Evolutionary conservation across 768 basidiomycete species (phyloP), one percentile per base, ranked within the genome.

Genomic region (Amanita jacksonii): DNA sequence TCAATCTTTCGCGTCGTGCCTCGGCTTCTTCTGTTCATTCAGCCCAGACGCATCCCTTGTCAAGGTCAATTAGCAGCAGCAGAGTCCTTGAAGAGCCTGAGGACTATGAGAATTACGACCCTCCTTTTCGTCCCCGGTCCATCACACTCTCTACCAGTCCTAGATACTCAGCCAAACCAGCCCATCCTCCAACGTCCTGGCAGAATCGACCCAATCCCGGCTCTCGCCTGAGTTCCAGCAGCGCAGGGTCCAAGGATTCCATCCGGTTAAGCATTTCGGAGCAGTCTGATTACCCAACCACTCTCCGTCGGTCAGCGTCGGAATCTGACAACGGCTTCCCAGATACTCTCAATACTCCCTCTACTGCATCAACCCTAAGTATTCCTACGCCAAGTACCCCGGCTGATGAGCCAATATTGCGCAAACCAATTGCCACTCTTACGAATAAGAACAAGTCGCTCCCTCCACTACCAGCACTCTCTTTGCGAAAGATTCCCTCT

Each of bases 1-100:
- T 82, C 41, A 72, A 73, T 51, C 62, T 81, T 13, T 62, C 69
- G 1, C 62, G 66, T 4, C 67, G 64, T 5, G 59, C 69, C 10
- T 79, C 74, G 0, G 60, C 64, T 1, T 63, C 70, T 4, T 75
- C 73, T 7, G 46, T 39, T 32, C 51, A 20, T 24, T 39, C 39
- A 4, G 30, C 36, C 10, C 37, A 28, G 7, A 50, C 39, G 5
- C 65, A 66, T 43, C 63, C 66, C 0, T 52, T 64, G 2, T 59
- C 66, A 8, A 50, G 59, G 5, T 64, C 62, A 0, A 63, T 60
- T 45, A 61, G 59, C 46, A 58, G 58, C n/a, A 58, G 62, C 3
- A 52, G 59, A 1, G 49, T 62, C 1, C 34, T 53, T 30, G 52
- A 54, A n/a, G 52, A 53, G 8, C 32, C 28, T 3, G 42, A 49